Conservation (phyloP, 176 grass and related monocot genomes). For the Oryza coarctata region DNA sequence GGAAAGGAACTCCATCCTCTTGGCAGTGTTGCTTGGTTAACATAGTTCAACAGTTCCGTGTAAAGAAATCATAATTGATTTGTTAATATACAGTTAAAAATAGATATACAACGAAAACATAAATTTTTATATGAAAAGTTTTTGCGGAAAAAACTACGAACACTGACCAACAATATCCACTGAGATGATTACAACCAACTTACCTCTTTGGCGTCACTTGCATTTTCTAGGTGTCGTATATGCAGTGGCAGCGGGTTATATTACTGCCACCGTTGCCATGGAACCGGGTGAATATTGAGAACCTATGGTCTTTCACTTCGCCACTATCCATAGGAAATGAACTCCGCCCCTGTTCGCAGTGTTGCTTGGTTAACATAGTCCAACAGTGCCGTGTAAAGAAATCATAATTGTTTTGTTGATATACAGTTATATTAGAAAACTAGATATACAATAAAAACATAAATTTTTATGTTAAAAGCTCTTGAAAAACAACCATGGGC, state of each 20-base stretch:
- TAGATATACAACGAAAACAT: too few relatives aligned
- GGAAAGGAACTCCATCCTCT: conserved; percentile 1
- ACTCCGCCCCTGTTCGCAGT: background rate
- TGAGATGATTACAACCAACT: too few relatives aligned
- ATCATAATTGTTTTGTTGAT: background rate
- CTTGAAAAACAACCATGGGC: too few relatives aligned
- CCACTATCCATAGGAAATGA: conserved; percentile 28
- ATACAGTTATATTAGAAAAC: too few relatives aligned
- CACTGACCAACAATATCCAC: too few relatives aligned
- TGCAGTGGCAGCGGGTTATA: conserved; percentile 70
- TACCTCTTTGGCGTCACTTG: background rate
- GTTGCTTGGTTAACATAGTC: background rate
- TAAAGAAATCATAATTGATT: background rate
- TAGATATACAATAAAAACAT: too few relatives aligned
- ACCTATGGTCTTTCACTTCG: conserved; percentile 80
- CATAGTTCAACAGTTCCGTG: background rate
- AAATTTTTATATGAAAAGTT: too few relatives aligned
- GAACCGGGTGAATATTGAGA: conserved; percentile 75
- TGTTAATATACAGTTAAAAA: too few relatives aligned
- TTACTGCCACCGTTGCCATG: conserved; percentile 66
- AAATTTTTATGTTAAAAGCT: too few relatives aligned
- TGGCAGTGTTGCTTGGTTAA: background rate
- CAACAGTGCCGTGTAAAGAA: background rate
- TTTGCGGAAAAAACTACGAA: too few relatives aligned
- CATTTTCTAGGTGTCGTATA: conserved; percentile 55